These are phyloP conservation scores for Dimargaris verticillata DNA, from an alignment of 192 early-diverging fungal species.

Conservation along the genomic window DNA sequence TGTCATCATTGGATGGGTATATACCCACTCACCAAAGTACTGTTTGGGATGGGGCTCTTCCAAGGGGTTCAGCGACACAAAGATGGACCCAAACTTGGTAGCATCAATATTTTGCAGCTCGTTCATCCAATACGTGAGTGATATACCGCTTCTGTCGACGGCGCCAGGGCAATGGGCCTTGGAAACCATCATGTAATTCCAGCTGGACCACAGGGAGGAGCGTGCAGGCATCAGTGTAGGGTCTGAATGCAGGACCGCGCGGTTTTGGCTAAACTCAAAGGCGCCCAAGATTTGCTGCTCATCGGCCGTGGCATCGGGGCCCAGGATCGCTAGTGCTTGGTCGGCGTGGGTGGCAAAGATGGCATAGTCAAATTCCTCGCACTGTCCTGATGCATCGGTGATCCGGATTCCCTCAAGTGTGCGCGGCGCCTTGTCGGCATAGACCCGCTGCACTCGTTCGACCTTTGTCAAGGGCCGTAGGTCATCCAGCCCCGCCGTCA, in stretches of 20 bases:
- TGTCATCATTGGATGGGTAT: slow-evolving; percentile 33
- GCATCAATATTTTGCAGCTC: slow-evolving; percentile 32
- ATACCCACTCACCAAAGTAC: slow-evolving; percentile 27
- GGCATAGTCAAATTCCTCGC: slow-evolving; percentile 34
- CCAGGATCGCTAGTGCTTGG: slow-evolving; percentile 34
- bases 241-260: slow-evolving; percentile 36
- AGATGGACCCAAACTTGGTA: slow-evolving; percentile 27
- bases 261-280: slow-evolving; percentile 31
- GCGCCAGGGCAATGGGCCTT: slow-evolving; percentile 11
- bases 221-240: slow-evolving; percentile 35
- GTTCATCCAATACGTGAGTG: slow-evolving; percentile 50
- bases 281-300: slow-evolving; percentile 29
- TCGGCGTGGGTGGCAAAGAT: slow-evolving; percentile 44
- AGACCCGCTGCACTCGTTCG: background rate
- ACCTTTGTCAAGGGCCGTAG: background rate
- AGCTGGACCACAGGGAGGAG: slow-evolving; percentile 28
- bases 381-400: slow-evolving; percentile 18
- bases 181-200: slow-evolving; percentile 39
- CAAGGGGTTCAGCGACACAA: slow-evolving; percentile 44
- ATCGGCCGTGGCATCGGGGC: slow-evolving; percentile 26
- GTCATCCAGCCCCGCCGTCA: background rate
- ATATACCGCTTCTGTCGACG: slow-evolving; percentile 17
- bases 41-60: slow-evolving; percentile 23
- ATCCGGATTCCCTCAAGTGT: slow-evolving; percentile 12
- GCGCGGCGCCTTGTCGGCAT: background rate